These are phyloP conservation scores for Eustoma russellianum DNA, from an alignment of 257 asterid genomes.

Conservation along the genomic window DNA sequence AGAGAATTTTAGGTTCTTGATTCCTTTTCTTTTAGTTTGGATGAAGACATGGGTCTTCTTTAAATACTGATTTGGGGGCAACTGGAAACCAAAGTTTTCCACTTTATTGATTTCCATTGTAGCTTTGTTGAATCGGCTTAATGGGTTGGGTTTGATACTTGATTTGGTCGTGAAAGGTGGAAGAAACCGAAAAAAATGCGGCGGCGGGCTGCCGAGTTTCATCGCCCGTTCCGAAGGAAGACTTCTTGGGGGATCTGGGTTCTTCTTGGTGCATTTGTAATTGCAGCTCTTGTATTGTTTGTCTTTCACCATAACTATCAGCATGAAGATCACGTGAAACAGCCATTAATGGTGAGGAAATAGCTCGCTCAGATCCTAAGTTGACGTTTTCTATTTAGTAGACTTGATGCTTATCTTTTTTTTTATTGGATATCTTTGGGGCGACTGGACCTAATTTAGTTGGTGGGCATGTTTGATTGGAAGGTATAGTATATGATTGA, in stretches of 20 bases:
- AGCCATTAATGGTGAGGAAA: slow-evolving; percentile 42
- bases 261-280: slow-evolving; percentile 37
- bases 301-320: slow-evolving; percentile 56
- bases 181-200: slow-evolving; percentile 54
- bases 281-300: slow-evolving; percentile 58
- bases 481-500: too few species aligned
- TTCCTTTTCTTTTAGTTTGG: slow-evolving; percentile 2
- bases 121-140: slow-evolving; percentile 21
- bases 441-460: too few species aligned
- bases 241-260: slow-evolving; percentile 79
- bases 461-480: not conserved
- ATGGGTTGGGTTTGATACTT: slow-evolving; percentile 18
- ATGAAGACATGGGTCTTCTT: slow-evolving; percentile 18
- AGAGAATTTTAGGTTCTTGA: slow-evolving; percentile 16
- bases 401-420: not conserved
- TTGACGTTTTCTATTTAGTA: not conserved
- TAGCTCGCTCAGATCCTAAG: slow-evolving; percentile 6
- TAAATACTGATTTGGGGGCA: slow-evolving; percentile 23
- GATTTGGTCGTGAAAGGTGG: too few species aligned
- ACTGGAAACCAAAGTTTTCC: slow-evolving; percentile 6
- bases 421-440: too few species aligned
- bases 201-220: slow-evolving; percentile 86
- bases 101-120: not conserved
- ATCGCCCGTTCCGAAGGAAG: slow-evolving; percentile 82
- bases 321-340: slow-evolving; percentile 50